phyloP scores from a whole-genome alignment of 192 early-diverging fungal genomes.

The Umbelopsis vinacea region DNA sequence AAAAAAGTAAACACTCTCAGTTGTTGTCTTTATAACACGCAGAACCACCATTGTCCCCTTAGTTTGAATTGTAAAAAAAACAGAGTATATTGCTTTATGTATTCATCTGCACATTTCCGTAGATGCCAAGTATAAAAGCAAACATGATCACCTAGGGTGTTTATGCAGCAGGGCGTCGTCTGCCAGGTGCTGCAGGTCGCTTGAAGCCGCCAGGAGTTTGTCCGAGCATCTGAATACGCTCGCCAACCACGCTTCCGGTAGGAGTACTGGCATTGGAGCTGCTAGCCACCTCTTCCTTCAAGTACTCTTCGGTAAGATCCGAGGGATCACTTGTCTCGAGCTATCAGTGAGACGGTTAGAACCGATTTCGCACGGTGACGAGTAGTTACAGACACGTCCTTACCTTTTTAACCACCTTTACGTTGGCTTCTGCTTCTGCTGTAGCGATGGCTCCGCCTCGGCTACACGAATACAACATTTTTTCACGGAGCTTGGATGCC shows the following conservation, averaged over 20 bases:
- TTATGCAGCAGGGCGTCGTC: conserved; percentile 37
- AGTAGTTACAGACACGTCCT: background rate
- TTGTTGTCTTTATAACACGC: too few relatives aligned
- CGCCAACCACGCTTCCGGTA: conserved; percentile 28
- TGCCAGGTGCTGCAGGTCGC: conserved; percentile 38
- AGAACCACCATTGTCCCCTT: too few relatives aligned
- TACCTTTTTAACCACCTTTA: conserved; percentile 67
- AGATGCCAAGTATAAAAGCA: background rate
- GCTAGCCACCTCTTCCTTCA: conserved; percentile 59
- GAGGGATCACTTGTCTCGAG: conserved; percentile 65
- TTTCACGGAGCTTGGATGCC: conserved; percentile 77
- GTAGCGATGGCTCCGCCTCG: conserved; percentile 61
- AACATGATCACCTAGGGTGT: background rate
- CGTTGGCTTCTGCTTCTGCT: conserved; percentile 55
- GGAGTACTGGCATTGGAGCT: conserved; percentile 6
- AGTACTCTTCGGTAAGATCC: conserved; percentile 58
- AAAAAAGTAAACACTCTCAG: too few relatives aligned
- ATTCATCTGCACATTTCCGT: background rate
- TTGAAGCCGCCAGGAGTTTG: conserved; percentile 37
- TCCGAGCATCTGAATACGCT: conserved; percentile 41
- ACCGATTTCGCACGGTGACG: background rate
- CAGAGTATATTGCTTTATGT: background rate
- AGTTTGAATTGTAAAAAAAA: too few relatives aligned
- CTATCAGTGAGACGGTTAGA: conserved; percentile 17
- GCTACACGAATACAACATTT: conserved; percentile 91